Evolutionary conservation across 2,329 filamentous ascomycete genomes (phyloP), one percentile per base, ranked within the genome.

Genomic region (Corynespora cassiicola): DNA sequence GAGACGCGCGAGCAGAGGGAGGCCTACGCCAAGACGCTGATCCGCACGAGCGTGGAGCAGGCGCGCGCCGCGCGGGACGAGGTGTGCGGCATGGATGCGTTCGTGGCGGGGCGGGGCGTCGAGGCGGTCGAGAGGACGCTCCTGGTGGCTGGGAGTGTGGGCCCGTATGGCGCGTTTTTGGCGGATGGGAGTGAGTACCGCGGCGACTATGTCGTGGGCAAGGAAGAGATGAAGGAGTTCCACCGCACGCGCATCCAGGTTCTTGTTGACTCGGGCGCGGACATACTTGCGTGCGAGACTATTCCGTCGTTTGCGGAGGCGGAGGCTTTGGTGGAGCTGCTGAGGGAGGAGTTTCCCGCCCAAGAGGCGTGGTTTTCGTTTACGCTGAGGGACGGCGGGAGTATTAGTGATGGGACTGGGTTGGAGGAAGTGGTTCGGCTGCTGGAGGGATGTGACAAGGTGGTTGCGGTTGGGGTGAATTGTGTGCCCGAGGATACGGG

Each of bases 121-220:
- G n/a, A n/a, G n/a, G n/a, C n/a, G n/a, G n/a, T n/a, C n/a, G n/a
- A n/a, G n/a, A 32, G 32, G 9, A 33, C 43, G 10, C 24, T 65
- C 2, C 58, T 73, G 5, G 52, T 76, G 7, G 74, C 74, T 4
- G 74, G 74, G 4, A 72, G 66, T 36, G 69, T 76, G 5, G 74
- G 74, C 0, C 74, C 74, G 2, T 76, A 75, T 38, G 74, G 73
- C 9, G 74, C 74, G 6, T 76, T 66, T 37, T 60, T 77, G 2
- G 64, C 73, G 2, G 62, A 77, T 39, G 74, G 74, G 5, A 66
- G 64, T 9, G 74, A 77, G 46, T 76, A 77, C 39, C 56, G 61
- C 2, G 74, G 74, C 15, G 66, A 68, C 36, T 76, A 77, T 45
- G 23, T 30, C 2, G 24, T 69, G 1, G 26, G 54, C 1, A 41